phyloP scores from a whole-genome alignment of 495 filamentous ascomycete genomes.

The Hypoxylon crocopeplum region DNA sequence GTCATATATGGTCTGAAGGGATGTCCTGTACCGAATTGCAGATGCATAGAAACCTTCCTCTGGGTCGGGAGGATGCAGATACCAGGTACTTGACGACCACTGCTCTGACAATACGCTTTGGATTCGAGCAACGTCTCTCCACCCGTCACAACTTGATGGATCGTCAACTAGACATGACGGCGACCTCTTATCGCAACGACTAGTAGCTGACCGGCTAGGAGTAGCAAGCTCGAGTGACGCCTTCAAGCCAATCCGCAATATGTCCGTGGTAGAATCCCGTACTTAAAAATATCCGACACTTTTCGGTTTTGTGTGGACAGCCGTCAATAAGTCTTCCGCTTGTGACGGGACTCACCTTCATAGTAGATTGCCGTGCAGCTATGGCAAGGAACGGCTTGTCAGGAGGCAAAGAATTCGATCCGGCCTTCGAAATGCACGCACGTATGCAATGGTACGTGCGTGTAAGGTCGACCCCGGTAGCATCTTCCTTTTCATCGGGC shows the following conservation, averaged over 20 bases:
- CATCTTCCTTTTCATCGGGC: slow-evolving; percentile 47
- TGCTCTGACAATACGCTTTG: background rate
- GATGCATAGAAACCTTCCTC: slow-evolving; percentile 27
- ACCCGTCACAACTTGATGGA: background rate
- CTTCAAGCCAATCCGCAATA: slow-evolving; percentile 3
- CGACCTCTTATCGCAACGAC: slow-evolving; percentile 8
- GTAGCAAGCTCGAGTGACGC: background rate
- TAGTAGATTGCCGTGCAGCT: slow-evolving; percentile 3
- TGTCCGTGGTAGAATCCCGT: slow-evolving; percentile 3
- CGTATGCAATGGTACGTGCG: slow-evolving; percentile 46
- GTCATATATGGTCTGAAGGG: slow-evolving; percentile 22
- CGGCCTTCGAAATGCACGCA: slow-evolving; percentile 34
- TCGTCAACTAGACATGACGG: background rate
- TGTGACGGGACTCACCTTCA: background rate
- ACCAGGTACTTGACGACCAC: background rate
- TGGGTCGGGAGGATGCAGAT: slow-evolving; percentile 18
- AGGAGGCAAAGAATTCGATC: slow-evolving; percentile 36
- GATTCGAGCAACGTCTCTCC: background rate
- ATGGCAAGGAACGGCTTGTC: slow-evolving; percentile 8
- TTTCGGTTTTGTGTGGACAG: too few species aligned
- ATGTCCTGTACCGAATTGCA: slow-evolving; percentile 27
- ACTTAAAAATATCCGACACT: too few species aligned
- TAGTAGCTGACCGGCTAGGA: background rate
- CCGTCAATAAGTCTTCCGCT: too few species aligned
- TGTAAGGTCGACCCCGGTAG: slow-evolving; percentile 40